Percentiles rank a stretch among this genome's conserved stretches.
phyloP scores from a whole-genome alignment of 306 rosid genomes.

The Sphenostylis stenocarpa region DNA sequence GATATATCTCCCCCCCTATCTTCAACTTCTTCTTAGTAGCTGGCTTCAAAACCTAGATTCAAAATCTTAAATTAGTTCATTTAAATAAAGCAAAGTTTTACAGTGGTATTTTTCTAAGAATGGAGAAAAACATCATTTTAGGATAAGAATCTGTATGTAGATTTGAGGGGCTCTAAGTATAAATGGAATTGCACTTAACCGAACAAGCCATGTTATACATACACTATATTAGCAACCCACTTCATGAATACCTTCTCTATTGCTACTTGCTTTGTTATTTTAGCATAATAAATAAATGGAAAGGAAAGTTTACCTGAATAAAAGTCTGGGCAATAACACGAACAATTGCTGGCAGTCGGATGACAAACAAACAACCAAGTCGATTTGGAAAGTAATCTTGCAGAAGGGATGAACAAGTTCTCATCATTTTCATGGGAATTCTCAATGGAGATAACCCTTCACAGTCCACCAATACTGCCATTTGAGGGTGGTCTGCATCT shows the following conservation, averaged over 20 bases:
- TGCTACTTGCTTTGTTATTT: not conserved
- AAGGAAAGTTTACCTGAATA: constrained; percentile 58
- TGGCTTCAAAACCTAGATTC: constrained; percentile 74
- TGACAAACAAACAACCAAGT: constrained; percentile 84
- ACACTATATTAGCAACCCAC: not conserved
- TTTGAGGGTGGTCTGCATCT: constrained; percentile 63
- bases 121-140: not conserved
- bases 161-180: not conserved
- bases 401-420: constrained; percentile 81
- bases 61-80: constrained; percentile 27
- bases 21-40: constrained; percentile 72
- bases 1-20: constrained; percentile 65
- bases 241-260: not conserved
- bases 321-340: constrained; percentile 87
- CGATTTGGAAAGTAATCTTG: constrained; percentile 96
- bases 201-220: not conserved
- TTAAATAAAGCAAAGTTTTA: not conserved
- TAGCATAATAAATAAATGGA: constrained; percentile 19
- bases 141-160: not conserved
- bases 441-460: constrained; percentile 87
- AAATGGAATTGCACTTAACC: constrained; percentile 14
- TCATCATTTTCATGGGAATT: constrained; percentile 84
- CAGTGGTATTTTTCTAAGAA: not conserved
- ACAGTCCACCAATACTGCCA: constrained; percentile 93
- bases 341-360: constrained; percentile 83